A percentile compares a stretch with the other conserved stretches of the same genome.
Conservation (phyloP, 2,329 filamentous ascomycete genomes). For the Tolypocladium tundrense region DNA sequence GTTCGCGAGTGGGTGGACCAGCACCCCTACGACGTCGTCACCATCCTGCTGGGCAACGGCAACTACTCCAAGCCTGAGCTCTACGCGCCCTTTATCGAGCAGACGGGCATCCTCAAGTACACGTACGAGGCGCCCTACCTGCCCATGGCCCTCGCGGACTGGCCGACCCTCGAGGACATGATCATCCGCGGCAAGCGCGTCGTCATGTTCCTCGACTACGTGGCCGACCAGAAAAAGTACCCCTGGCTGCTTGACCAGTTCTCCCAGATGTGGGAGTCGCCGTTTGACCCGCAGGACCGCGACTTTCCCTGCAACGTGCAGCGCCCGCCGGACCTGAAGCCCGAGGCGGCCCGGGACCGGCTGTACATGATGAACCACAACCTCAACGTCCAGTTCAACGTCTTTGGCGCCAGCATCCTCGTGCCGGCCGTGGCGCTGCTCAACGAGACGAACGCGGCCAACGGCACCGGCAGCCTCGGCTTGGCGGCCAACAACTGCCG, state of each 20-base stretch:
- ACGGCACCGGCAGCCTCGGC: constrained; percentile 58
- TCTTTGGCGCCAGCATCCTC: constrained; percentile 53
- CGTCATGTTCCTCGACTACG: constrained; percentile 77
- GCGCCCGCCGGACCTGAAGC: constrained; percentile 57
- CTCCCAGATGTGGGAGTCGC: constrained; percentile 81
- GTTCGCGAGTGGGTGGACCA: constrained; percentile 62
- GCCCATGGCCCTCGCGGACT: constrained; percentile 63
- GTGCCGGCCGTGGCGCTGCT: constrained; percentile 63
- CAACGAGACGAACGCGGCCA: constrained; percentile 60
- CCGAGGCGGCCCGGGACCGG: constrained; percentile 44
- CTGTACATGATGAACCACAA: constrained; percentile 89
- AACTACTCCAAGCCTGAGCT: constrained; percentile 56
- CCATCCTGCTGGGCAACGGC: constrained; percentile 75
- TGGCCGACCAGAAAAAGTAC: constrained; percentile 65
- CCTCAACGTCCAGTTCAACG: constrained; percentile 65
- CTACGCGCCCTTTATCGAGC: constrained; percentile 59
- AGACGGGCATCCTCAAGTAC: constrained; percentile 61
- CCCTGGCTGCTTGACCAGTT: constrained; percentile 87
- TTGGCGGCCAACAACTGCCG: constrained; percentile 52
- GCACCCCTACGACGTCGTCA: constrained; percentile 81
- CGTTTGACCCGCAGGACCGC: constrained; percentile 59
- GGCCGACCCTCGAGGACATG: constrained; percentile 74
- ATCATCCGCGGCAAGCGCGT: constrained; percentile 62
- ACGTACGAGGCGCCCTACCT: constrained; percentile 62
- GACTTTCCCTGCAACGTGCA: constrained; percentile 70